Base-by-base conservation (phyloP, 768 basidiomycete species). In the Amyloporia xantha region DNA sequence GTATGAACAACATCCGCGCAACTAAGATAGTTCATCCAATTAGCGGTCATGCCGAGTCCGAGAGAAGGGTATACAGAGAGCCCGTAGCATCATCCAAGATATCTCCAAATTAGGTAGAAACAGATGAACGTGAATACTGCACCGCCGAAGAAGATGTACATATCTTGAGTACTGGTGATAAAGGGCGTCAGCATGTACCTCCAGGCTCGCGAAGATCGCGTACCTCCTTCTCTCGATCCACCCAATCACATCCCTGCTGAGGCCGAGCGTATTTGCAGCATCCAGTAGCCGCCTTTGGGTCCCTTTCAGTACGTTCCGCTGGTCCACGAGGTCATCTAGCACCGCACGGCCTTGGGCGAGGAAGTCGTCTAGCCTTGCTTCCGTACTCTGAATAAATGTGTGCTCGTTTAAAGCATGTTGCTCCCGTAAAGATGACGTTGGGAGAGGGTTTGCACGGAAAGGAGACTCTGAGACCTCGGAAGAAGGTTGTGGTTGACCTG, bases 181-280 rank as follows among this genome's bases (percentile, higher is more conserved):
- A n/a, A n/a, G n/a, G n/a, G n/a, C n/a, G 33, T 20, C 13, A 44
- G 20, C 9, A 30, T 36, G 3, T 15, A 17, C 20, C n/a, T n/a
- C n/a, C 15, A n/a, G n/a, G n/a, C n/a, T n/a, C n/a, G n/a, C 20
- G 23, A 23, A 19, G 38, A 23, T 11, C 17, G 74, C 80, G 50
- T 53, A 91, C 93, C 91, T 96, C 66, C 96, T 74, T 54, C 84
- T 78, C 62, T 99, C 96, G 55, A 99, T 94, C 91, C 94, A 99
- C 5, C 89, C 84, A 65, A 99, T 97, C 27, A 95, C 94, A 62
- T 95, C 79, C 52, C 93, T 76, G 65, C 93, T 93, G 62, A 98
- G 68, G 0, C 96, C 96, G 50, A 99, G 68, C 21, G 92, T 96
- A 66, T 96, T 97, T 41, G 94, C 96, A 37, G 91, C 86, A 62